Percentiles rank a stretch among this genome's conserved stretches.
Conservation (phyloP, 2,329 filamentous ascomycete genomes). For the Fusarium liriodendri region DNA sequence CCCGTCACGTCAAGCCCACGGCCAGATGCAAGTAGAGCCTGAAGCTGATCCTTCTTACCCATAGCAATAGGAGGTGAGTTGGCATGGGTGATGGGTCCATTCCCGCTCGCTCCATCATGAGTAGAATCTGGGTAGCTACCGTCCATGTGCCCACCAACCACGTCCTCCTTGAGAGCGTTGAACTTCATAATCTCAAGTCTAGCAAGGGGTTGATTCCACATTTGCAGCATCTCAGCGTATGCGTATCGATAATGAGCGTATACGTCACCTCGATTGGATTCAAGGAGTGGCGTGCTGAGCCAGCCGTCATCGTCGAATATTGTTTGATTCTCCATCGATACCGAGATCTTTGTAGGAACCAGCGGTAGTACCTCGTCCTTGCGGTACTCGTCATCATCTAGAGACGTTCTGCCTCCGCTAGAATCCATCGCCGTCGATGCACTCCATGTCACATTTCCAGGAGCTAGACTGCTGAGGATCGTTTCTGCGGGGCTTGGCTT, state of each 20-base stretch:
- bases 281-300: conserved; percentile 68
- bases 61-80: conserved; percentile 65
- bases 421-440: conserved; percentile 59
- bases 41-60: conserved; percentile 65
- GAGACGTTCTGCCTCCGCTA: conserved; percentile 60
- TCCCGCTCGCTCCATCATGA: conserved; percentile 52
- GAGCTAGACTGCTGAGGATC: conserved; percentile 65
- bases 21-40: conserved; percentile 61
- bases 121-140: conserved; percentile 51
- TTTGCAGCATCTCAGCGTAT: conserved; percentile 76
- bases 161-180: conserved; percentile 68
- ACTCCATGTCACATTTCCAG: conserved; percentile 63
- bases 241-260: conserved; percentile 72
- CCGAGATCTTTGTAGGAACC: conserved; percentile 62
- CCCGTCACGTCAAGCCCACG: conserved; percentile 72
- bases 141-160: conserved; percentile 42
- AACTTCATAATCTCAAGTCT: conserved; percentile 77
- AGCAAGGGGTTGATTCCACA: conserved; percentile 72
- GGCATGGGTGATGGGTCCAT: conserved; percentile 50
- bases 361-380: conserved; percentile 59
- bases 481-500: conserved; percentile 72
- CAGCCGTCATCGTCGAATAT: conserved; percentile 77
- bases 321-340: conserved; percentile 70
- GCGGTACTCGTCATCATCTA: conserved; percentile 65
- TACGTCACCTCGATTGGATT: conserved; percentile 58